Conservation (phyloP, 2,329 filamentous ascomycete species). For the Pyricularia sp. region DNA sequence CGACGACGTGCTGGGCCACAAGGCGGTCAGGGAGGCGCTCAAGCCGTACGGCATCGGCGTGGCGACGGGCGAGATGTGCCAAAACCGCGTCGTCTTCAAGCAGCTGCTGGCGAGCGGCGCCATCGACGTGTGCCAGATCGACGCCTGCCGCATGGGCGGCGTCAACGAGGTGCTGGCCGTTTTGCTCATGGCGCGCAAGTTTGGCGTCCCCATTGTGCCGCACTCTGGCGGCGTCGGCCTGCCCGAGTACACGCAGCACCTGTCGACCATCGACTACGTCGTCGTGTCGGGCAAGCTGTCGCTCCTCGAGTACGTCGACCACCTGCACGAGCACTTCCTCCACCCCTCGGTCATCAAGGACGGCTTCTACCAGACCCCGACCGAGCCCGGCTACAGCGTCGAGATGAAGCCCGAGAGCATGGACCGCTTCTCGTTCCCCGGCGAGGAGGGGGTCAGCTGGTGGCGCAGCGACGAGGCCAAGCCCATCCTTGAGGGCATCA, state of each 20-base stretch:
- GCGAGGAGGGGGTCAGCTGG: conserved; percentile 71
- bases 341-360: conserved; percentile 72
- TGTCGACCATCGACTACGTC: conserved; percentile 89
- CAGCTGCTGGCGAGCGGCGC: conserved; percentile 73
- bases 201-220: conserved; percentile 72
- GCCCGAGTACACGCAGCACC: conserved; percentile 88
- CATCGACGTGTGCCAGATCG: conserved; percentile 83
- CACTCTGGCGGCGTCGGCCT: conserved; percentile 85
- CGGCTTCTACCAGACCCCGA: conserved; percentile 82
- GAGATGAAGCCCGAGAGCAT: conserved; percentile 90
- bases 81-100: conserved; percentile 92
- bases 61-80: conserved; percentile 90
- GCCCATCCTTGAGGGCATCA: conserved; percentile 56
- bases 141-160: conserved; percentile 81
- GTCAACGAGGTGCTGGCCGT: conserved; percentile 92
- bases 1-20: conserved; percentile 84
- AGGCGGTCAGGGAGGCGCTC: conserved; percentile 72
- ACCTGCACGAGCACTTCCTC: conserved; percentile 87
- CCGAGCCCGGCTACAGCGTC: conserved; percentile 76
- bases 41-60: conserved; percentile 69
- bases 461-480: conserved; percentile 77
- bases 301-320: conserved; percentile 85
- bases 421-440: conserved; percentile 69
- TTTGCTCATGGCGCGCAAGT: conserved; percentile 73
- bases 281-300: conserved; percentile 73